A percentile compares a stretch with the other conserved stretches of the same genome.
phyloP scores from a whole-genome alignment of 2,329 filamentous ascomycete species.

The Fusarium fujikuroi region DNA sequence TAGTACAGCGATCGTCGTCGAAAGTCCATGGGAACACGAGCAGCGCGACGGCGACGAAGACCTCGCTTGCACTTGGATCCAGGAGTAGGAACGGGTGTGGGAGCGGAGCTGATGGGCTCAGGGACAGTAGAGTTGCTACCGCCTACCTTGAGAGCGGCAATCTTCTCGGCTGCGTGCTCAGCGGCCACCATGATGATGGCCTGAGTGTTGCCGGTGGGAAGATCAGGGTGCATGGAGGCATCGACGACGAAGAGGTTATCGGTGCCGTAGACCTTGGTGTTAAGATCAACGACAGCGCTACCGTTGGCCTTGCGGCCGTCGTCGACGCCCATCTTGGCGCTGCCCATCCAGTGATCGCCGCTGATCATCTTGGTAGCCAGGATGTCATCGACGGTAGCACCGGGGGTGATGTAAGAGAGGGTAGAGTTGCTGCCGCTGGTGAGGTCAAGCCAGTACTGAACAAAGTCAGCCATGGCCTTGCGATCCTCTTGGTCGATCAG shows the following conservation, averaged over 20 bases:
- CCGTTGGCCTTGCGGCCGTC: constrained; percentile 59
- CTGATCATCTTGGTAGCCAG: constrained; percentile 42
- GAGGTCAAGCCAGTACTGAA: constrained; percentile 43
- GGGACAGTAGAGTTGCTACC: constrained; percentile 29
- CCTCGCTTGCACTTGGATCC: constrained; percentile 16
- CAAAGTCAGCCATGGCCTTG: constrained; percentile 39
- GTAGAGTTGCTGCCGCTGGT: constrained; percentile 38
- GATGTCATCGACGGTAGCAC: constrained; percentile 33
- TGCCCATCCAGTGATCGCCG: constrained; percentile 45
- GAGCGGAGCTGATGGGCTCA: constrained; percentile 2
- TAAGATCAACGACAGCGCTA: constrained; percentile 64
- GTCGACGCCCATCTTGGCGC: constrained; percentile 58
- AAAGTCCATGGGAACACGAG: constrained; percentile 18
- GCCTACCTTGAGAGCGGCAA: constrained; percentile 24
- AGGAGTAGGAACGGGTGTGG: constrained; percentile 14
- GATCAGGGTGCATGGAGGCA: constrained; percentile 68
- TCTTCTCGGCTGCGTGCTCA: constrained; percentile 44
- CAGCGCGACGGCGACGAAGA: constrained; percentile 1
- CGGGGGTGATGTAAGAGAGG: constrained; percentile 35
- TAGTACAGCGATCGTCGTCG: constrained; percentile 25
- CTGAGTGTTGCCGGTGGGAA: constrained; percentile 45
- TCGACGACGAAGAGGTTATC: constrained; percentile 72
- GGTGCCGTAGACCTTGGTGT: constrained; percentile 68
- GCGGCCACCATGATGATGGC: constrained; percentile 45
- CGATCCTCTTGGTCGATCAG: constrained; percentile 41